phyloP scores from a whole-genome alignment of 2,329 filamentous ascomycete genomes.

The Atkinsonella hypoxylon region DNA sequence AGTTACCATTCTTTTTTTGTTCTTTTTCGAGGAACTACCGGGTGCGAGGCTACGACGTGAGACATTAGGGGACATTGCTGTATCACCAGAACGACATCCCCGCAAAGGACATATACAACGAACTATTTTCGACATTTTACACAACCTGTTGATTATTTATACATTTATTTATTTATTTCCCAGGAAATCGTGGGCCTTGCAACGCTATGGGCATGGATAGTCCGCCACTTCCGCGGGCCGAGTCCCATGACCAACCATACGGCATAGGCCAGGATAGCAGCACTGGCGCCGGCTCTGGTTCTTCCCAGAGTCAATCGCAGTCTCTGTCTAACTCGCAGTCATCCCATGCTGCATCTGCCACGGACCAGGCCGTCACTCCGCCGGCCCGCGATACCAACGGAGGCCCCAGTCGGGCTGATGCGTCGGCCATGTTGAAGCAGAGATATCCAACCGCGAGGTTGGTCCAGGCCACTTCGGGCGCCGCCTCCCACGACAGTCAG shows the following conservation, averaged over 20 bases:
- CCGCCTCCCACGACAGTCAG: slow-evolving; percentile 43
- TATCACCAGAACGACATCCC: no score
- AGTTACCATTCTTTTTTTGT: no score
- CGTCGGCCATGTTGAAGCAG: slow-evolving; percentile 6
- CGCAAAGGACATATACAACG: no score
- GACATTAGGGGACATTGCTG: no score
- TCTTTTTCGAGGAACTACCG: no score
- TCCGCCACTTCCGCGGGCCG: slow-evolving; percentile 2
- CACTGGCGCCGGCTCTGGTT: slow-evolving; percentile 8
- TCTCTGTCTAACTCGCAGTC: slow-evolving; percentile 16
- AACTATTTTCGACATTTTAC: no score
- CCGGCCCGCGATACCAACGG: slow-evolving; percentile 14
- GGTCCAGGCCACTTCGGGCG: slow-evolving; percentile 3
- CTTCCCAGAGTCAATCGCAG: slow-evolving; percentile 8
- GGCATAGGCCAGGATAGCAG: slow-evolving; percentile 3
- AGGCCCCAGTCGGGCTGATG: slow-evolving; percentile 10
- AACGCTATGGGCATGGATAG: slow-evolving; percentile 2
- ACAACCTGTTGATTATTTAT: no score
- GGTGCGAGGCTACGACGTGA: no score
- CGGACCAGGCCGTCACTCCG: slow-evolving; percentile 18
- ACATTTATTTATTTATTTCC: no score
- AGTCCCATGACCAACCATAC: background rate
- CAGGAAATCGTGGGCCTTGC: background rate
- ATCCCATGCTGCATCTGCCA: slow-evolving; percentile 15
- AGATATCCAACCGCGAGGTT: slow-evolving; percentile 1